Base-by-base conservation (phyloP, 2,329 filamentous ascomycete genomes). In the Calonectria henricotiae region DNA sequence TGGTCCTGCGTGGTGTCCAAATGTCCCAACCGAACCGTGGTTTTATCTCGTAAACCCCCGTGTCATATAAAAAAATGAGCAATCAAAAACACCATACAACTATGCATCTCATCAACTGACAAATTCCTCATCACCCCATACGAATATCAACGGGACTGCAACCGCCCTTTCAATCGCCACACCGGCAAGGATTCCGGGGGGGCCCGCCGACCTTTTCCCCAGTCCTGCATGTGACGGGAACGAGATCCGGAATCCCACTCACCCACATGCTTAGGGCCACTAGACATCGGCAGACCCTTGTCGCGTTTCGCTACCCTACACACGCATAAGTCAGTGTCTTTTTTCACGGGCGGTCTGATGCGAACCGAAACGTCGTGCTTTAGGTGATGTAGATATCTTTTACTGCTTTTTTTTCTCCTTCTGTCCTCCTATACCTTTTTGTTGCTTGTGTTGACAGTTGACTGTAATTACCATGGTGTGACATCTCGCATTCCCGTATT, bases 121-220 rank as follows among this genome's bases (percentile, higher is more conserved):
- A 61, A 9, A 8, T 20, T 20, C 23, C 27, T 23, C 55, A 20
- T 61, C 39, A 39, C 20, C 20, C 20, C 32, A 58, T 37, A 5
- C 20, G 35, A 8, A 58, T 25, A 15, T 30, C 35, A 20, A 39
- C 51, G 51, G 51, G 15, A 17, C 51, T 23, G n/a, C 51, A 23
- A 58, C 51, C 51, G 51, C 35, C 35, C 20, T 39, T 15, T 37
- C 32, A 23, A 58, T 23, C 23, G 7, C 23, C 51, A 58, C 35
- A 32, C 46, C 62, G 62, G 62, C 44, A 64, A 23, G 35, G 44
- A 15, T 64, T 27, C 63, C 63, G 49, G 63, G 63, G 6, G 35
- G 63, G n/a, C 63, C 51, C 46, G 62, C 44, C 23, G 46, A 51
- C 15, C 44, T 11, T 58, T 58, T 37, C 20, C 35, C 51, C 51